Evolutionary conservation across 129 eudicot genomes (phyloP), one percentile per base, ranked within the genome.

Genomic region (Centella asiatica): DNA sequence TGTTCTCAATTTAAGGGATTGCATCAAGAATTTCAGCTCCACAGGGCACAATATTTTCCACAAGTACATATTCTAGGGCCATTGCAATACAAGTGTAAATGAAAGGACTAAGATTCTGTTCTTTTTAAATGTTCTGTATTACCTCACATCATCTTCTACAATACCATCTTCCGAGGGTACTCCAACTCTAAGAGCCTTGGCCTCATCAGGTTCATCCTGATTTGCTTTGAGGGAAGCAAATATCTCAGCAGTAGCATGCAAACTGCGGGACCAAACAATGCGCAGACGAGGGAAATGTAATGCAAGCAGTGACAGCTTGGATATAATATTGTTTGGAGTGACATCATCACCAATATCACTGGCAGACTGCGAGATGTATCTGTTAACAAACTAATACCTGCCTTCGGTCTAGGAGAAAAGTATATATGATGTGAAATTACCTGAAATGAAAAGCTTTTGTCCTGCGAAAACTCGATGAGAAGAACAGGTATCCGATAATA

Each of bases 231-330:
- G 86, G 31, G 89, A 78, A 59, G 94, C 81, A 62, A 84, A 92
- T 31, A 92, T 92, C 58, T 92, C 96, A n/a, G 96, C 96, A 44
- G 98, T 92, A 37, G 98, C 98, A 78, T 84, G 96, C 78, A 92
- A 80, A 74, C 98, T 87, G 47, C 98, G 98, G 20, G 98, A 92
- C 98, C 98, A 92, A 25, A 87, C 88, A 33, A 87, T 80, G 26
- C 98, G 95, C 65, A 92, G 71, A 26, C 98, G 86, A 33, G 98
- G 98, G 65, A 87, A 92, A 80, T 87, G 98, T 63, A 92, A 83
- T 57, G 69, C 88, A 2, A 92, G 88, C 77, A 92, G 60, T 12
- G 99, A 81, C 23, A 92, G 71, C 72, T 92, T 92, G 51, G 99
- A 92, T 62, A 87, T 84, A 44, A 92, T 87, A 76, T 67, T 92